Conservation (phyloP, 2,329 filamentous ascomycete species). For the Fusarium sambucinum region DNA sequence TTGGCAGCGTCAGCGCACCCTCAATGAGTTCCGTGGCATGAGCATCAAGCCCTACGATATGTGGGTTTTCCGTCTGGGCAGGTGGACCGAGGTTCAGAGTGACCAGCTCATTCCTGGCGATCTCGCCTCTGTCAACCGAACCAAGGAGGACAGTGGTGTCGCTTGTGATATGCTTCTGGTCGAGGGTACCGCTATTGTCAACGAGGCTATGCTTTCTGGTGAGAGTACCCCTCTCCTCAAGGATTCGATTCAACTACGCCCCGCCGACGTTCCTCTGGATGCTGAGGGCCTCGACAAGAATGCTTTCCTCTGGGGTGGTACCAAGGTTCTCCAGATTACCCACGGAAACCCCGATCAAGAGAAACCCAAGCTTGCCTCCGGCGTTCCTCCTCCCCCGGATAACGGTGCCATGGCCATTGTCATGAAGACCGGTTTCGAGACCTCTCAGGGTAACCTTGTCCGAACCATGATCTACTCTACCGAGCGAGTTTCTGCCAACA, state of each 20-base stretch:
- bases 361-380: conserved; percentile 76
- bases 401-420: conserved; percentile 94
- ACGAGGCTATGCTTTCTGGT: conserved; percentile 98
- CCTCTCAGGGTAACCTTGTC: conserved; percentile 95
- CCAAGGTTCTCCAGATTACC: conserved; percentile 95
- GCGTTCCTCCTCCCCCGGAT: conserved; percentile 87
- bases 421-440: conserved; percentile 98
- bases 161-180: conserved; percentile 97
- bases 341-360: conserved; percentile 85
- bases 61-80: conserved; percentile 87
- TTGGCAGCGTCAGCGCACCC: conserved; percentile 96
- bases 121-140: conserved; percentile 89
- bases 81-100: conserved; percentile 89
- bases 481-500: conserved; percentile 98
- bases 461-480: conserved; percentile 99
- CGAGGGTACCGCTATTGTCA: conserved; percentile 96
- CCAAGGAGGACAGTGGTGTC: conserved; percentile 96
- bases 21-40: conserved; percentile 98
- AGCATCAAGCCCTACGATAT: conserved; percentile 98
- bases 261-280: conserved; percentile 82
- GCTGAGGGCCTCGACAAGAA: conserved; percentile 96
- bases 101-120: conserved; percentile 95
- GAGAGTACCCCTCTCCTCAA: conserved; percentile 98
- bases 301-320: conserved; percentile 94
- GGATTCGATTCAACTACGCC: conserved; percentile 92